Percentiles rank a stretch among this genome's conserved stretches.
phyloP scores from a whole-genome alignment of 345 rosid genomes.

The Psidium friedrichsthalianum region DNA sequence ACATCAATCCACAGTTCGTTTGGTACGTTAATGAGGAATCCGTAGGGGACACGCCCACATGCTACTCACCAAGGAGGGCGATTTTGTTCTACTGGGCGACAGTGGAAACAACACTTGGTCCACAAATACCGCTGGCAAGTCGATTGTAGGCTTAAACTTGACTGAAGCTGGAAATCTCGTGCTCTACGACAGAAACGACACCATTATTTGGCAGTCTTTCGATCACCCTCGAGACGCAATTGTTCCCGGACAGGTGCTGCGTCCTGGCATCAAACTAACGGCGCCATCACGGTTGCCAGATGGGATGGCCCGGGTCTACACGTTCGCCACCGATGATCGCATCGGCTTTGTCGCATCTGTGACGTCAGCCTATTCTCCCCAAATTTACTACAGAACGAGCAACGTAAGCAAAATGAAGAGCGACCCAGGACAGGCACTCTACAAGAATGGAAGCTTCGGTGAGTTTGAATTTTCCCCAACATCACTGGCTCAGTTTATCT shows the following conservation, averaged over 20 bases:
- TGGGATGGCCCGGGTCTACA: neutral
- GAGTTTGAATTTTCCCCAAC: neutral
- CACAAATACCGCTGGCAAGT: neutral
- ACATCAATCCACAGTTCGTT: no score
- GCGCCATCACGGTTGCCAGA: no score
- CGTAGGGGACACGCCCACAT: neutral
- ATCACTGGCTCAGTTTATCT: fast-evolving
- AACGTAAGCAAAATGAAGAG: neutral
- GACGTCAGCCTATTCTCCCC: fast-evolving
- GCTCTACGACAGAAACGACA: neutral
- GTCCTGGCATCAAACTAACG: neutral
- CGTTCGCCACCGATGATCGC: neutral
- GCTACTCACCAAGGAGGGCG: neutral
- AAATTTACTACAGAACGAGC: neutral
- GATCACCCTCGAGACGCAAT: neutral
- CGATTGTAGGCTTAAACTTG: neutral
- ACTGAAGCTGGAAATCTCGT: neutral
- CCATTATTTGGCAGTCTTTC: neutral
- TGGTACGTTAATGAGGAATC: no score
- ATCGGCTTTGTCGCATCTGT: neutral
- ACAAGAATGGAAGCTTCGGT: neutral
- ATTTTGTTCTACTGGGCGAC: neutral
- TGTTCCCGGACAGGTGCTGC: neutral
- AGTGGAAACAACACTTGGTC: neutral
- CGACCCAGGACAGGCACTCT: neutral